phyloP scores from a whole-genome alignment of 2,329 filamentous ascomycete genomes.

The Nothophoma quercina region DNA sequence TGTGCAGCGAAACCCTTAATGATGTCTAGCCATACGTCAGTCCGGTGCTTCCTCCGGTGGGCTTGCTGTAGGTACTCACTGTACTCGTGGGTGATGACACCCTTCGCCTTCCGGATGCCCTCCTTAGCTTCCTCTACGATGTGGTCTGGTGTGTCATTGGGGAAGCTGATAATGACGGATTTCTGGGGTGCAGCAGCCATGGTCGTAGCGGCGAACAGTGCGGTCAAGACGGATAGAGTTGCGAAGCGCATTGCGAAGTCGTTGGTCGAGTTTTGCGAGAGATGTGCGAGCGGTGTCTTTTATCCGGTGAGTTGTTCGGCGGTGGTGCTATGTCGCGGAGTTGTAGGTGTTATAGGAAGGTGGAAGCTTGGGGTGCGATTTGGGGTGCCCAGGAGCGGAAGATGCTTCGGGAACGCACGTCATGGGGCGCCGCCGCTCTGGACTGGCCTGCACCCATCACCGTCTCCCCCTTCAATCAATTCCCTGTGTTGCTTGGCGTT shows the following conservation, averaged over 20 bases:
- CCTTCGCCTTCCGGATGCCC: conserved; percentile 69
- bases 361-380: neutral
- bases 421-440: conserved; percentile 4
- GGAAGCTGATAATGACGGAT: conserved; percentile 80
- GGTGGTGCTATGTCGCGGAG: neutral
- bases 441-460: neutral
- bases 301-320: neutral
- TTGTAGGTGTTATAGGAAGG: conserved; percentile 10
- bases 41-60: neutral
- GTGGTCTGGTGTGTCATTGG: conserved; percentile 70
- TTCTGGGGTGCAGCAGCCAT: conserved; percentile 69
- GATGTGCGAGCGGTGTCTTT: neutral
- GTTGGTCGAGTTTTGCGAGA: neutral
- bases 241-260: conserved; percentile 69
- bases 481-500: conserved; percentile 5
- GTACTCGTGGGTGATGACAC: conserved; percentile 82
- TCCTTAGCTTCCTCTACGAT: conserved; percentile 76
- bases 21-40: conserved; percentile 44
- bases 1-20: conserved; percentile 79
- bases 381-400: conserved; percentile 3
- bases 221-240: conserved; percentile 64
- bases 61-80: conserved; percentile 38
- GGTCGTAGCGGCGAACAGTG: conserved; percentile 66
- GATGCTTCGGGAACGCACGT: conserved; percentile 15
- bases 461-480: neutral